Evolutionary conservation across 352 stramenopile species (phyloP).

Genomic region (Phytophthora pluvialis): DNA sequence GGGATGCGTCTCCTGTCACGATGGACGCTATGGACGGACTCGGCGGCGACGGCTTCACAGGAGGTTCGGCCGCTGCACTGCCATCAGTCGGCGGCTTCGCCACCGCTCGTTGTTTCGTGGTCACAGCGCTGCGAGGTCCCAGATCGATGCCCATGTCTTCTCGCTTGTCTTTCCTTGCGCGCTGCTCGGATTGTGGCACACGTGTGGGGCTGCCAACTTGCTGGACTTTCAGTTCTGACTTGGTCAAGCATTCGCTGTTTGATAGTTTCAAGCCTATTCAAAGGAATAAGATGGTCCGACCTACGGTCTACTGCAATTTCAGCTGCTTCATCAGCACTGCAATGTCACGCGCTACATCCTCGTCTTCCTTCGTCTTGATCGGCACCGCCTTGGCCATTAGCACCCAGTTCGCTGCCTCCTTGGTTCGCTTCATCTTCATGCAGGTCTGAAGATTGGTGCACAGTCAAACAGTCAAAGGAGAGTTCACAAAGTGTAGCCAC

Average conservation of each 20-base stretch:
- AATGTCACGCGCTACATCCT: slow-evolving; percentile 54
- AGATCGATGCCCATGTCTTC: slow-evolving; percentile 30
- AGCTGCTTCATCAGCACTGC: slow-evolving; percentile 56
- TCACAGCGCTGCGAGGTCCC: slow-evolving; percentile 11
- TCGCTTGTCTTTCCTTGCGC: slow-evolving; percentile 3
- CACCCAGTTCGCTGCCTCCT: slow-evolving; percentile 55
- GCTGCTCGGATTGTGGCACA: slow-evolving; percentile 9
- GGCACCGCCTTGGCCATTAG: slow-evolving; percentile 54
- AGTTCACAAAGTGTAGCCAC: not conserved
- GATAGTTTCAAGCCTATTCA: slow-evolving; percentile 7
- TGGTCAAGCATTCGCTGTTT: slow-evolving; percentile 1
- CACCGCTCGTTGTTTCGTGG: slow-evolving; percentile 25
- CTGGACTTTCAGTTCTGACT: not conserved
- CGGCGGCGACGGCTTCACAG: slow-evolving; percentile 9
- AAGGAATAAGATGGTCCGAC: slow-evolving; percentile 23
- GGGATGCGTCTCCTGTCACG: slow-evolving; percentile 53
- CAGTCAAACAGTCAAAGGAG: not conserved
- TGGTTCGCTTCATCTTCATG: slow-evolving; percentile 64
- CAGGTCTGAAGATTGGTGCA: slow-evolving; percentile 46
- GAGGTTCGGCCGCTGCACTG: slow-evolving; percentile 10
- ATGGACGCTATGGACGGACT: slow-evolving; percentile 46
- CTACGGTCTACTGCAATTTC: slow-evolving; percentile 23
- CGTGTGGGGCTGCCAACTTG: not conserved
- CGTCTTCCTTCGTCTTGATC: slow-evolving; percentile 68
- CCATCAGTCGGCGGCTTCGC: slow-evolving; percentile 1